Base-by-base conservation (phyloP, 148 eudicot genomes). In the Rhododendron griersonianum region DNA sequence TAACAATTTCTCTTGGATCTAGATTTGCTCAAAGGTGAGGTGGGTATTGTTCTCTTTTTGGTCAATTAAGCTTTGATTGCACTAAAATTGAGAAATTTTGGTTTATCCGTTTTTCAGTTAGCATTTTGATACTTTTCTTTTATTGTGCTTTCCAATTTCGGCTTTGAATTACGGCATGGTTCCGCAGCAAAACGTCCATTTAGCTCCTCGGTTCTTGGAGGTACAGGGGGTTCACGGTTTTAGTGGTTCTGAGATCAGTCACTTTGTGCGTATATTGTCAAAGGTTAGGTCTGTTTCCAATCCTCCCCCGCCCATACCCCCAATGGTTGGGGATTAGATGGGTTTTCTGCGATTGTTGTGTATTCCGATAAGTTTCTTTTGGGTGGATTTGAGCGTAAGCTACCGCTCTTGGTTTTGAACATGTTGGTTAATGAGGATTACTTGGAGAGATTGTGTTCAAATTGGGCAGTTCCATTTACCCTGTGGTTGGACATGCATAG, bases 21-120 rank as follows among this genome's bases (percentile, higher is more conserved):
- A 82, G 88, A 89, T 86, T 85, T 86, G 87, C 59, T 86, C n/a
- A 28, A 55, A 84, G 44, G 51, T n/a, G 15, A 89, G 89, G 88
- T 84, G 81, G 67, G 87, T 87, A 35, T 78, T 44, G 28, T 77
- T 61, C 3, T 25, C 76, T 69, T 51, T 23, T 84, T 28, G 57
- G 15, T 67, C 35, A 81, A 74, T 73, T 85, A 16, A 2, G 75
- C 33, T 77, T 82, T 33, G 15, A 47, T 82, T 23, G 80, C 59
- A 5, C 61, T 14, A 53, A 48, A 50, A 16, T 71, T 35, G 30
- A 1, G 39, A 28, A 33, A 39, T 11, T 28, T 84, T 51, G 30
- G 3, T 18, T 35, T 25, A 48, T 67, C 45, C 5, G 28, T 69
- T 69, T 80, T 80, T 76, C 55, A 13, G 59, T 25, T 84, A 11